Conservation (phyloP, 192 early-diverging fungal genomes). For the Podila verticillata region DNA sequence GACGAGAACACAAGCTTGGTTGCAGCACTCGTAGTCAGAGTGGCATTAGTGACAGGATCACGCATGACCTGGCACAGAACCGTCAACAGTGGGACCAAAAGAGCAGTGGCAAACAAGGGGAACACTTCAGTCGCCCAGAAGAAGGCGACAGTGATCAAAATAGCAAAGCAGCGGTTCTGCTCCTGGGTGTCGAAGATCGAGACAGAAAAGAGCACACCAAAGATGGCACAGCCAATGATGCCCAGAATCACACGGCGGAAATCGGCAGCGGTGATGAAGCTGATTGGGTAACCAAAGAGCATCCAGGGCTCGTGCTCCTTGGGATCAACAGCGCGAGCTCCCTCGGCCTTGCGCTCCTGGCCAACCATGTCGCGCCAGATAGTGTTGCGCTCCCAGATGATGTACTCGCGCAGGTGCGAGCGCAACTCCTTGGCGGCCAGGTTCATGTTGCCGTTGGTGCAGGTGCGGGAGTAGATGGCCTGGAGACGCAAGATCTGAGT, state of each 20-base stretch:
- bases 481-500: conserved; percentile 63
- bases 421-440: conserved; percentile 69
- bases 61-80: conserved; percentile 71
- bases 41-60: conserved; percentile 42
- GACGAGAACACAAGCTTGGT: conserved; percentile 72
- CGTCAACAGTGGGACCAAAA: conserved; percentile 74
- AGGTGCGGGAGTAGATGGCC: conserved; percentile 69
- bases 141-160: conserved; percentile 83
- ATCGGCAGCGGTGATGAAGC: conserved; percentile 7
- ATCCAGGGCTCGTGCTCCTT: conserved; percentile 32
- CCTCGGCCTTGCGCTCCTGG: conserved; percentile 64
- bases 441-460: conserved; percentile 61
- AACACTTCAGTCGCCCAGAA: conserved; percentile 89
- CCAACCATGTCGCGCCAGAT: conserved; percentile 84
- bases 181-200: conserved; percentile 72
- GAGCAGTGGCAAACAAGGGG: conserved; percentile 77
- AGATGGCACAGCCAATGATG: conserved; percentile 59
- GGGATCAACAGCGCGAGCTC: conserved; percentile 49
- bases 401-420: conserved; percentile 68
- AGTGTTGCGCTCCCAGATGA: conserved; percentile 80
- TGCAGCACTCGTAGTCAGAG: conserved; percentile 53
- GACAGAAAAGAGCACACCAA: conserved; percentile 66
- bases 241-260: conserved; percentile 49
- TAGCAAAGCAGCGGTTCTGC: conserved; percentile 88
- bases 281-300: conserved; percentile 25